These are phyloP conservation scores for Fusarium vanettenii DNA, from an alignment of 2,329 filamentous ascomycete genomes.

Conservation along the genomic window DNA sequence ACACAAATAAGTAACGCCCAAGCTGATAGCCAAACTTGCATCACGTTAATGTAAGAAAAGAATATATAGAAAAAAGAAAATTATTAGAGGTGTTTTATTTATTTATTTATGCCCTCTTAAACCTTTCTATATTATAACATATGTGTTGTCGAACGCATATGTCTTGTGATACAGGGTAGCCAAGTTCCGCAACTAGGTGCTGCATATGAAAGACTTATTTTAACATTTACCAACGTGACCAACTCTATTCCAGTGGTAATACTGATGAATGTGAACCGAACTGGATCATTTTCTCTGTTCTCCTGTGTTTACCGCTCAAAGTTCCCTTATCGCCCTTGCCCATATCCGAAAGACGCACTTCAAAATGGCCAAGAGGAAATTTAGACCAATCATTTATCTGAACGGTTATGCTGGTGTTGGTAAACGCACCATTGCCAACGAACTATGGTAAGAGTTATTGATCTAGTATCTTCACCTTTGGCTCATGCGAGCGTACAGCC, in stretches of 20 bases:
- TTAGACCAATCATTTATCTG: not conserved
- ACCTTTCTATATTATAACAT: not conserved
- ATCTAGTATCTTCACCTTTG: not conserved
- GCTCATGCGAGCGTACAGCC: not conserved
- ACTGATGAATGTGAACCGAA: not conserved
- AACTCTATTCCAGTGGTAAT: not conserved
- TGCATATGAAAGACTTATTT: not conserved
- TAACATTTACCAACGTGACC: not conserved
- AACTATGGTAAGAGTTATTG: not conserved
- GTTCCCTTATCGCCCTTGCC: not conserved
- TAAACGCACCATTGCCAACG: not conserved
- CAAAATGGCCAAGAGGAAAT: not conserved
- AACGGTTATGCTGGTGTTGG: conserved; percentile 7
- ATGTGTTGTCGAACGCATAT: not conserved
- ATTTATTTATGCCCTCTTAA: not conserved
- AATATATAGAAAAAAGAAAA: no score
- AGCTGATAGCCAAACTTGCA: not conserved
- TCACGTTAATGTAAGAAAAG: not conserved
- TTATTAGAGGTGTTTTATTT: no score
- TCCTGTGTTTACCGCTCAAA: not conserved
- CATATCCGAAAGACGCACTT: not conserved
- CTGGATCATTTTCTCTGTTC: not conserved
- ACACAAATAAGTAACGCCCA: no score
- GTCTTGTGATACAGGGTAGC: not conserved
- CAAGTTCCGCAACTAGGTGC: not conserved